Evolutionary conservation across 1,284 basidiomycete genomes (phyloP), one percentile per base, ranked within the genome.

Genomic region (Chondrostereum purpureum): DNA sequence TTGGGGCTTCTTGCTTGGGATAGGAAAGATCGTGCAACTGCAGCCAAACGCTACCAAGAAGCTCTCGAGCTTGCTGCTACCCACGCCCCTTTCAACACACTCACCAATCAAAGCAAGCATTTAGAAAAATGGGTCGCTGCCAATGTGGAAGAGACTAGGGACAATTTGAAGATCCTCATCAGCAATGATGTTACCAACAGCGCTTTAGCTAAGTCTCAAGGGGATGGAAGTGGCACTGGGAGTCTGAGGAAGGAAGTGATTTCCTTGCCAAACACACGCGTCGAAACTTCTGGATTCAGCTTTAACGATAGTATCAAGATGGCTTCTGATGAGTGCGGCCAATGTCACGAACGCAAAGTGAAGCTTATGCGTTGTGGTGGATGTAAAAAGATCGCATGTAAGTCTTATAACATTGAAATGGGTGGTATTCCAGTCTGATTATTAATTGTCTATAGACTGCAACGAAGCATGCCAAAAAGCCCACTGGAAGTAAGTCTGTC

Each of bases 31-130:
- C 58, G 62, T 5, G 47, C 60, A 3, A 63, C 61, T 2, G 56
- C 62, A 39, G 56, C 62, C 14, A 65, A 63, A 48, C 53, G 62
- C 3, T 64, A 65, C 45, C 52, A 56, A n/a, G 61, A 62, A 42
- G 60, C 55, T 4, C 42, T 65, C 5, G 61, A 62, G 37, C 47
- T 63, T 12, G 62, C 58, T 14, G 53, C 49, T 6, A 58, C 57
- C 2, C 49, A 61, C 31, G 37, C 52, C 5, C 43, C 54, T 3
- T 62, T 59, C 39, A 48, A 50, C 20, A 11, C 31, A 5, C 22
- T 48, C 6, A 27, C 49, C 6, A 52, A 49, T 3, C 48, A 45
- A 1, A 44, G 46, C 17, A 51, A 48, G 19, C 54, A 56, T 3
- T 48, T 58, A 39, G 60, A 63, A 44, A 27, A 42, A 10, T 58